Evolutionary conservation across 192 early-diverging fungal species (phyloP).

Genomic region (Coemansia sp.): DNA sequence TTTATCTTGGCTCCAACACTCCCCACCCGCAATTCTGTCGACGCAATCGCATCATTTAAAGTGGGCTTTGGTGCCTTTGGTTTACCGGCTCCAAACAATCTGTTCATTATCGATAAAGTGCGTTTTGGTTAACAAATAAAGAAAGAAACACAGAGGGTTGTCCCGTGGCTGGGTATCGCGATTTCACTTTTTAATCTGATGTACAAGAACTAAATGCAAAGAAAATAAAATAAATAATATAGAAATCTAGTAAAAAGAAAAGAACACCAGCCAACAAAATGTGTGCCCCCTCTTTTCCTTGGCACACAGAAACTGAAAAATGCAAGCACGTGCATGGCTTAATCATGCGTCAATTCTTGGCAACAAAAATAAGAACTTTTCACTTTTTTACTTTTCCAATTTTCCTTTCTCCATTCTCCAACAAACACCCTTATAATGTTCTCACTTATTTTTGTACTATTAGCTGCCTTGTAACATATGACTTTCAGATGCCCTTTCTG

Average conservation of each 20-base stretch:
- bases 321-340: background rate
- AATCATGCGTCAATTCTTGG: background rate
- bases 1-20: conserved; percentile 92
- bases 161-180: no score
- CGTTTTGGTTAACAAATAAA: no score
- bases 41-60: conserved; percentile 80
- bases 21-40: conserved; percentile 83
- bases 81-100: conserved; percentile 89
- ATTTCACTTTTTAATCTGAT: background rate
- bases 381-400: background rate
- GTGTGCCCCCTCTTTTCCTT: background rate
- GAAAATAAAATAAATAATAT: background rate
- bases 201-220: background rate
- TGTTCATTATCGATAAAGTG: conserved; percentile 66
- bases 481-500: background rate
- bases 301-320: background rate
- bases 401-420: background rate
- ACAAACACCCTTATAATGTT: background rate
- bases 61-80: conserved; percentile 81
- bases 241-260: background rate
- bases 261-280: background rate
- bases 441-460: background rate
- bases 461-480: background rate
- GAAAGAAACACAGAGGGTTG: no score
- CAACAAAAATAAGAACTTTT: background rate